phyloP scores from a whole-genome alignment of 2,329 filamentous ascomycete genomes.

The Microcyclospora tardicrescens region DNA sequence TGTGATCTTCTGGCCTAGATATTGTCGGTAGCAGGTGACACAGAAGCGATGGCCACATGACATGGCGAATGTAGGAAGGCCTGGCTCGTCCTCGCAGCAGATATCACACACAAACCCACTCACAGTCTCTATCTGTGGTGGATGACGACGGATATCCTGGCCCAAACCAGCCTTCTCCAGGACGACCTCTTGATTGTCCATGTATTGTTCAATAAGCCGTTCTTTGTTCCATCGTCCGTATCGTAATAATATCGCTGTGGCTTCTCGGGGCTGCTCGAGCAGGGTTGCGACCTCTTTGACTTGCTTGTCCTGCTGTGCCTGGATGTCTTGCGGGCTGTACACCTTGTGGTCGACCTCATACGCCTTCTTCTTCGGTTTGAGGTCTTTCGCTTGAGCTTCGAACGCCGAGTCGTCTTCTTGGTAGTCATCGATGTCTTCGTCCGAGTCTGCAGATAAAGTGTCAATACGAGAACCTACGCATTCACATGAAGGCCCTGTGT shows the following conservation, averaged over 20 bases:
- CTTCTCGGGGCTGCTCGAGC: slow-evolving; percentile 75
- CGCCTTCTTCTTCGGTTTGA: slow-evolving; percentile 58
- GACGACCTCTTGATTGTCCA: slow-evolving; percentile 71
- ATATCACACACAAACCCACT: slow-evolving; percentile 84
- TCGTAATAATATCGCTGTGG: slow-evolving; percentile 77
- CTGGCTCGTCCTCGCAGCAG: slow-evolving; percentile 77
- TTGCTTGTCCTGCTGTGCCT: slow-evolving; percentile 71
- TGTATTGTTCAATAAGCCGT: slow-evolving; percentile 84
- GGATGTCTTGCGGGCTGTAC: slow-evolving; percentile 66
- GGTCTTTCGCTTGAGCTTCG: slow-evolving; percentile 53
- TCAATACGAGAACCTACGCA: slow-evolving; percentile 4
- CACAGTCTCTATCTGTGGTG: slow-evolving; percentile 56
- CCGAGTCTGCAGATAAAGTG: slow-evolving; percentile 29
- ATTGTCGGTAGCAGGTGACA: slow-evolving; percentile 81
- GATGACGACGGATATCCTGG: slow-evolving; percentile 41
- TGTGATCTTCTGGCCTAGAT: slow-evolving; percentile 81
- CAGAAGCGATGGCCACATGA: slow-evolving; percentile 93
- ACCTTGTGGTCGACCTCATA: slow-evolving; percentile 82
- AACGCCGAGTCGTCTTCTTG: slow-evolving; percentile 46
- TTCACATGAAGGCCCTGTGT: background rate
- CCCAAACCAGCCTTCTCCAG: slow-evolving; percentile 76
- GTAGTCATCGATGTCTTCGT: slow-evolving; percentile 44
- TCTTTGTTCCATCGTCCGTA: slow-evolving; percentile 95
- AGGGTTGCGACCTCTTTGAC: slow-evolving; percentile 86
- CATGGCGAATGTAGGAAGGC: slow-evolving; percentile 76